Conservation (phyloP, 2,329 filamentous ascomycete species). For the Lasiodiplodia sp. region DNA sequence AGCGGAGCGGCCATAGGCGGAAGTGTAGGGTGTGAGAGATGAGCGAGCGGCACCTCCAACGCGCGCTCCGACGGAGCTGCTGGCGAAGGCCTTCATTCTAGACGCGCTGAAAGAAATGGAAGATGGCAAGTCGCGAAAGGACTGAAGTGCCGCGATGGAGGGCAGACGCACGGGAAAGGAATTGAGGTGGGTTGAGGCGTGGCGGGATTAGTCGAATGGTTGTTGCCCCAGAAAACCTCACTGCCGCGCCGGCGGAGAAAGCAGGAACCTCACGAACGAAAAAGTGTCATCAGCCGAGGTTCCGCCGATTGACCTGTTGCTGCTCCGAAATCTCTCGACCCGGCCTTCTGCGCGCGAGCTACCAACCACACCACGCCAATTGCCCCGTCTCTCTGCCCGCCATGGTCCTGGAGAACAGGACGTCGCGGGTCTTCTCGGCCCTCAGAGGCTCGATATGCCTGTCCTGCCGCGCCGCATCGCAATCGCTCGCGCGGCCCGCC, state of each 20-base stretch:
- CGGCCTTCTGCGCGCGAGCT: neutral
- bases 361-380: constrained; percentile 2
- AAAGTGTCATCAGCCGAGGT: constrained; percentile 9
- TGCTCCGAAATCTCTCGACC: constrained; percentile 18
- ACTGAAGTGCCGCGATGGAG: constrained; percentile 20
- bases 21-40: constrained; percentile 42
- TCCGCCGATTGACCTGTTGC: neutral
- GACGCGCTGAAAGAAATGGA: constrained; percentile 9
- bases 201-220: neutral
- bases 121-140: constrained; percentile 4
- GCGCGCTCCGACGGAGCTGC: constrained; percentile 50
- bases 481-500: constrained; percentile 11
- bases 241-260: constrained; percentile 25
- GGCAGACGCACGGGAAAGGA: constrained; percentile 5
- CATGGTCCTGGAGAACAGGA: constrained; percentile 5
- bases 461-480: constrained; percentile 16
- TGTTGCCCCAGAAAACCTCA: constrained; percentile 28
- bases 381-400: neutral
- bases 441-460: constrained; percentile 17
- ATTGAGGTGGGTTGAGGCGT: constrained; percentile 22
- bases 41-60: constrained; percentile 49
- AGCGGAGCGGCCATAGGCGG: constrained; percentile 55
- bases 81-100: constrained; percentile 56
- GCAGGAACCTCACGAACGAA: constrained; percentile 17
- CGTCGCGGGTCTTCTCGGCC: constrained; percentile 17